Conservation (phyloP, 129 eudicot species). For the Helichrysum umbraculigerum region DNA sequence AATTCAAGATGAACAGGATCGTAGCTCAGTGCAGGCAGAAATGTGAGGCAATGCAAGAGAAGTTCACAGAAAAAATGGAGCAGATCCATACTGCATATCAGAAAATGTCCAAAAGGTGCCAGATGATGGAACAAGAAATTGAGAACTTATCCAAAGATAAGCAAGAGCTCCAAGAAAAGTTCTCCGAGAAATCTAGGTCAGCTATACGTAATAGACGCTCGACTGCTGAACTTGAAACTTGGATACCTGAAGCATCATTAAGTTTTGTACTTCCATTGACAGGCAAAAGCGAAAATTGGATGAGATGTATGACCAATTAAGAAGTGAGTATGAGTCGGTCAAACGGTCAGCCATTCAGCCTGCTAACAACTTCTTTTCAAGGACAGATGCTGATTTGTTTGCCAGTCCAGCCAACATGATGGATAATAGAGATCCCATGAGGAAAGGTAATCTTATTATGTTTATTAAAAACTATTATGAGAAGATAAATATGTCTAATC, state of each 20-base stretch:
- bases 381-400: constrained; percentile 77
- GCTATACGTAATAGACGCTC: constrained; percentile 11
- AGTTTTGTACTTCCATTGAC: constrained; percentile 26
- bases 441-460: constrained; percentile 67
- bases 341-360: constrained; percentile 91
- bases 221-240: not conserved
- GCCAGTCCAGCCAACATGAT: constrained; percentile 70
- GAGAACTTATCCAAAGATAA: constrained; percentile 86
- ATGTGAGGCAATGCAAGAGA: constrained; percentile 83
- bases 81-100: constrained; percentile 85
- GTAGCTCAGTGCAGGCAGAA: constrained; percentile 78
- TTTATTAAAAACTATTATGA: not conserved
- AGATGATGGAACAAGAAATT: constrained; percentile 88
- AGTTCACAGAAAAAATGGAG: constrained; percentile 83
- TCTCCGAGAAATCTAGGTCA: constrained; percentile 90
- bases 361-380: constrained; percentile 60
- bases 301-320: constrained; percentile 91
- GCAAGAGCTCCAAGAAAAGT: constrained; percentile 90
- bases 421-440: constrained; percentile 65
- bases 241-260: constrained; percentile 16
- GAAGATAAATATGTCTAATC: not conserved
- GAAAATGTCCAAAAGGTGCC: constrained; percentile 86
- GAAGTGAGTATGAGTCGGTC: constrained; percentile 73
- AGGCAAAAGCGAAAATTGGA: constrained; percentile 95
- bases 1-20: constrained; percentile 83